Conservation (phyloP, 2,329 filamentous ascomycete genomes). For the Fusarium floridanum region DNA sequence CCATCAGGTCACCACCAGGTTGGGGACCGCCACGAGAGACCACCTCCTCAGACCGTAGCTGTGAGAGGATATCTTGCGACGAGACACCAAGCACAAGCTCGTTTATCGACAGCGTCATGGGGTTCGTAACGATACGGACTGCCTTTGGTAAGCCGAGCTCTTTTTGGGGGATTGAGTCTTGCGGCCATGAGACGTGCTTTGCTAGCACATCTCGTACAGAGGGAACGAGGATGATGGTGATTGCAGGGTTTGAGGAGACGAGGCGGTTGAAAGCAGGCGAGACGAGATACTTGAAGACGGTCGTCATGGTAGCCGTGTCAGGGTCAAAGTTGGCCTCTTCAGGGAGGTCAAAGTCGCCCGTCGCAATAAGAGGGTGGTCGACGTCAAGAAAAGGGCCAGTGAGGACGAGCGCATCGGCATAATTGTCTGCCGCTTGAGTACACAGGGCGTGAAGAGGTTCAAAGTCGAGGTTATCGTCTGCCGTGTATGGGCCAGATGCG, state of each 20-base stretch:
- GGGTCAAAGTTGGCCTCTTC: slow-evolving; percentile 76
- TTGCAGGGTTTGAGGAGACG: slow-evolving; percentile 75
- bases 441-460: slow-evolving; percentile 88
- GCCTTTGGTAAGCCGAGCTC: slow-evolving; percentile 84
- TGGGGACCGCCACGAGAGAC: slow-evolving; percentile 42
- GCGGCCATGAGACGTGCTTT: slow-evolving; percentile 89
- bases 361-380: slow-evolving; percentile 88
- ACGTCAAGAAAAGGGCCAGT: slow-evolving; percentile 90
- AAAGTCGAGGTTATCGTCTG: slow-evolving; percentile 92
- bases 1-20: slow-evolving; percentile 67
- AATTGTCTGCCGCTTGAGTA: slow-evolving; percentile 78
- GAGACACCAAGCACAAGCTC: slow-evolving; percentile 86
- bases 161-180: slow-evolving; percentile 72
- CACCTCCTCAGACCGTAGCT: slow-evolving; percentile 81
- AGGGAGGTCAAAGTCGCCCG: slow-evolving; percentile 82
- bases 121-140: slow-evolving; percentile 85
- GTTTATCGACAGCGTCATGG: slow-evolving; percentile 89
- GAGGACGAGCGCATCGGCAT: slow-evolving; percentile 84
- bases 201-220: slow-evolving; percentile 85
- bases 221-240: slow-evolving; percentile 86
- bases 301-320: slow-evolving; percentile 83
- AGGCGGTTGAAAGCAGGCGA: slow-evolving; percentile 80
- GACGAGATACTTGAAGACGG: slow-evolving; percentile 86
- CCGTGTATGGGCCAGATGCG: slow-evolving; percentile 89
- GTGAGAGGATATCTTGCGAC: slow-evolving; percentile 85